Evolutionary conservation across 83 land plant genomes (phyloP), one percentile per base, ranked within the genome.

Genomic region (Diphasiastrum complanatum): DNA sequence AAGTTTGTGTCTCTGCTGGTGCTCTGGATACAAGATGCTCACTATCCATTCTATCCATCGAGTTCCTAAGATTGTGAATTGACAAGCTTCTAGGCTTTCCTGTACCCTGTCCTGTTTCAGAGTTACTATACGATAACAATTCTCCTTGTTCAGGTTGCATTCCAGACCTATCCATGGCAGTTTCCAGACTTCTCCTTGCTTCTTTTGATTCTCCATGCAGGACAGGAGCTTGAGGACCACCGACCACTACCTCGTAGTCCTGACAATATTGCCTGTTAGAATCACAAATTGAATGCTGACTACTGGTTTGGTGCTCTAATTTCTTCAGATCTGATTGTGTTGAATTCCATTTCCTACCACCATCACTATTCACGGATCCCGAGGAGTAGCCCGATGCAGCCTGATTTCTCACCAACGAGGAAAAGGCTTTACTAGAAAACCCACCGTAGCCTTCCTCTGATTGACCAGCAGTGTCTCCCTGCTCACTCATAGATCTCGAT

Each of bases 361-460:
- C 69, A 33, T 83, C 96, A 67, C 67, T 72, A 51, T 85, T 85
- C 45, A 83, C 18, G 10, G 96, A 84, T 53, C 85, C 83, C 57
- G 86, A 41, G 24, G 84, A 81, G 72, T 92, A 85, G 46, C 82
- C 75, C 23, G 84, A 82, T 47, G 61, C 61, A 56, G 56, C 60
- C 32, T 80, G 81, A 68, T 52, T 66, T 33, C 80, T 91, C 4
- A 27, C 46, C 12, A 41, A 19, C 26, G 66, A 40, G n/a, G 60
- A 51, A 51, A 5, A 31, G 32, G 45, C 33, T 73, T 78, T 86
- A 32, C 81, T 72, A 22, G 14, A 29, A 29, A 60, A 27, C 41
- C 78, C 75, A 26, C 36, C 52, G 64, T 78, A 86, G n/a, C 77
- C 81, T 40, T 83, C 96, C 49, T 89, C 99, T 38, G 85, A 76